A percentile compares a stretch with the other conserved stretches of the same genome.
Conservation (phyloP, 352 stramenopile species). For the Globisporangium radiosum region DNA sequence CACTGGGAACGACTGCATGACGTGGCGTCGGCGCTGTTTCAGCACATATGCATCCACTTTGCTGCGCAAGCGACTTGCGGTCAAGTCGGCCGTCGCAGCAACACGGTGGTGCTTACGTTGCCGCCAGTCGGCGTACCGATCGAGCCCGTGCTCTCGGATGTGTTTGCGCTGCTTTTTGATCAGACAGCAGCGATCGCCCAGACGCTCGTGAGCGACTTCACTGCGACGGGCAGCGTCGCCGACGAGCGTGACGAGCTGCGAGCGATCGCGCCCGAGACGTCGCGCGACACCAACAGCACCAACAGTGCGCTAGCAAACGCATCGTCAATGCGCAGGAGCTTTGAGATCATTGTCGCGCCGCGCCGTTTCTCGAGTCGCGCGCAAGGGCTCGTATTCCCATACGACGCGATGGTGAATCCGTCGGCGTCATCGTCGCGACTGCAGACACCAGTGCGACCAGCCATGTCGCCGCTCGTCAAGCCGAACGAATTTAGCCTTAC, state of each 20-base stretch:
- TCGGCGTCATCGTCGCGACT: not conserved
- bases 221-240: not conserved
- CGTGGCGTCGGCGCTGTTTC: constrained; percentile 28
- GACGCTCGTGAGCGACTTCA: not conserved
- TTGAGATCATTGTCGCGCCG: constrained; percentile 64
- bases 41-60: constrained; percentile 38
- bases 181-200: constrained; percentile 5
- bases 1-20: constrained; percentile 16
- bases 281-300: not conserved
- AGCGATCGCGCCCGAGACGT: not conserved
- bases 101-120: no score
- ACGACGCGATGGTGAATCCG: constrained; percentile 43
- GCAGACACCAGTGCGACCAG: not conserved
- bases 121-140: constrained; percentile 2
- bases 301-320: not conserved
- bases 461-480: constrained; percentile 58
- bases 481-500: constrained; percentile 84
- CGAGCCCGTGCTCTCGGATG: constrained; percentile 1
- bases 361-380: constrained; percentile 46
- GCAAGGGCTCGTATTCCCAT: constrained; percentile 52
- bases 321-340: constrained; percentile 34
- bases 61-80: constrained; percentile 5
- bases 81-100: not conserved
- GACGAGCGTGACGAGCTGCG: no score
- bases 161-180: constrained; percentile 5